Conservation (phyloP, 2,329 filamentous ascomycete species). For the Penicillium freii region DNA sequence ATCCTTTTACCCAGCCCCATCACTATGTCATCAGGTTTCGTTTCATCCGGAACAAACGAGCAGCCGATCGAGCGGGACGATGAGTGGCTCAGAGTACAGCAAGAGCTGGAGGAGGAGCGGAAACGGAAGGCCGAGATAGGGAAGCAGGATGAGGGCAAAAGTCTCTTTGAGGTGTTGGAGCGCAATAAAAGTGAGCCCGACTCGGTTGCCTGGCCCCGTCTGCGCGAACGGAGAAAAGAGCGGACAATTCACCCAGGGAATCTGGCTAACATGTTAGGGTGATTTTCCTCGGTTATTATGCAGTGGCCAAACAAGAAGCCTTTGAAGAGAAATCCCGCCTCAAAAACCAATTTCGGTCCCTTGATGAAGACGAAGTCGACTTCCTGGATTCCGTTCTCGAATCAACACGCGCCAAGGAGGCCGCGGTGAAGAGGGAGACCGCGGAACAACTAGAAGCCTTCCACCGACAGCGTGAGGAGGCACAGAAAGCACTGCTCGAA, state of each 20-base stretch:
- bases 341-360: conserved; percentile 52
- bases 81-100: conserved; percentile 45
- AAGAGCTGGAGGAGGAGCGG: conserved; percentile 49
- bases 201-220: background rate
- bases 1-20: conserved; percentile 7
- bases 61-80: conserved; percentile 42
- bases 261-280: conserved; percentile 43
- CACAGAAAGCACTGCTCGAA: conserved; percentile 51
- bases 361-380: conserved; percentile 53
- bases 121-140: conserved; percentile 47
- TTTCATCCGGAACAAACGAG: conserved; percentile 45
- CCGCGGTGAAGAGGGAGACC: conserved; percentile 57
- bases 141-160: conserved; percentile 54
- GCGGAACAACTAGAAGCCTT: conserved; percentile 59
- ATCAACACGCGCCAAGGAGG: conserved; percentile 56
- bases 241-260: background rate
- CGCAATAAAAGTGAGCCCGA: conserved; percentile 50
- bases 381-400: conserved; percentile 58
- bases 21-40: conserved; percentile 48
- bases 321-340: conserved; percentile 52
- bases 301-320: conserved; percentile 52
- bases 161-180: conserved; percentile 50
- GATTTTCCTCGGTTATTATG: conserved; percentile 20
- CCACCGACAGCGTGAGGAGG: conserved; percentile 58
- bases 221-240: background rate